Evolutionary conservation across 2,329 filamentous ascomycete species (phyloP), one percentile per base, ranked within the genome.

Genomic region (Aspergillus sp.): DNA sequence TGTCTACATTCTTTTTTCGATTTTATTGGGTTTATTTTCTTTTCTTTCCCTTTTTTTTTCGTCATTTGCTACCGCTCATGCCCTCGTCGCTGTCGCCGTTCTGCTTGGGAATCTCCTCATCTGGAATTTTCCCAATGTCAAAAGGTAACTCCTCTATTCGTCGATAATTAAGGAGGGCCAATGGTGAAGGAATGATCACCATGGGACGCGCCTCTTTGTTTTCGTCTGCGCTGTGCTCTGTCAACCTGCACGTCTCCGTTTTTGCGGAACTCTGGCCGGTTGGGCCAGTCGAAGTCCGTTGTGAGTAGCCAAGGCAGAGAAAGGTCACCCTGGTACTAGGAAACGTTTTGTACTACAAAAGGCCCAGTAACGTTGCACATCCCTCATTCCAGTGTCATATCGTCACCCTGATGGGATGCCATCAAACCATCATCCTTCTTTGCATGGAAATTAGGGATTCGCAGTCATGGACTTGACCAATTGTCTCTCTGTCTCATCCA

Each of bases 351-450:
- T 74, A 68, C 66, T 71, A 75, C 73, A 68, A 67, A n/a, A 56
- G 27, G 9, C 27, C 27, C 27, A 64, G 72, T 73, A 74, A 74
- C 73, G 72, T 74, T 68, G 67, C 69, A 75, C 70, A 55, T 61
- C 25, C 19, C 41, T 21, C 17, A 5, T 11, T 21, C 4, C 8
- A 21, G 12, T 17, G 23, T 44, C 39, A 44, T 49, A 59, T 63
- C 17, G 62, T 68, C 67, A 65, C 64, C 66, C 64, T 68, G 65
- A 67, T 72, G 64, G 37, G 58, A 64, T 63, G 68, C 62, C 62
- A 62, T 56, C 56, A 68, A 61, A 62, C 41, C 57, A 65, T 54
- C 59, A 62, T 52, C 57, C 63, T 52, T 56, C 55, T 25, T 21
- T 48, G 59, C 60, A 57, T n/a, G 55, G 60, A 62, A 65, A 47